These are phyloP conservation scores for Adansonia rubrostipa DNA, from an alignment of 441 rosid species.

Conservation along the genomic window DNA sequence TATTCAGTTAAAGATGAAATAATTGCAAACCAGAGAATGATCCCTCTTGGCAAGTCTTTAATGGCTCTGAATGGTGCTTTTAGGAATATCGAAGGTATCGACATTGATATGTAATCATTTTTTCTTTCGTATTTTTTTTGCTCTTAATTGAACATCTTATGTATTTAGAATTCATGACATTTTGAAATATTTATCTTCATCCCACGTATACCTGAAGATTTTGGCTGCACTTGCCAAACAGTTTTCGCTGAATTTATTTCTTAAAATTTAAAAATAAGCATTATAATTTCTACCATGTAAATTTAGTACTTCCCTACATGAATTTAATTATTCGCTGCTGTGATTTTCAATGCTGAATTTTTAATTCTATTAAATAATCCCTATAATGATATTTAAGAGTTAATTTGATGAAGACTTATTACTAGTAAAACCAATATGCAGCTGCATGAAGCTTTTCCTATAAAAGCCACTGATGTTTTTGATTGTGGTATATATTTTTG, in stretches of 20 bases:
- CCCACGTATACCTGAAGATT: neutral
- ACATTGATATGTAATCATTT: conserved; percentile 49
- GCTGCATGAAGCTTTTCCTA: neutral
- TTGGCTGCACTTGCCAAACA: neutral
- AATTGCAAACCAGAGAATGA: conserved; percentile 62
- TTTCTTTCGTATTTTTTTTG: conserved; percentile 31
- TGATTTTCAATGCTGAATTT: no score
- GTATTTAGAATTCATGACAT: neutral
- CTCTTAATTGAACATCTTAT: conserved; percentile 25
- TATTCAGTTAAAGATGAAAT: conserved; percentile 68
- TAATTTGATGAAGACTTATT: neutral
- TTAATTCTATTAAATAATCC: neutral
- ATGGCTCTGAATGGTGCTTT: conserved; percentile 98
- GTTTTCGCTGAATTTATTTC: neutral
- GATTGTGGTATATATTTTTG: neutral
- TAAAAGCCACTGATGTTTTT: neutral
- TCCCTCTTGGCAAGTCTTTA: conserved; percentile 95
- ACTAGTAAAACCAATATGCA: neutral
- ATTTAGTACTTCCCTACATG: no score
- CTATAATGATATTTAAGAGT: neutral
- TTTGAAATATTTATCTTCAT: conserved; percentile 2
- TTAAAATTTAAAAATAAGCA: no score
- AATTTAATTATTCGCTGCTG: no score
- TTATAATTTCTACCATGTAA: no score
- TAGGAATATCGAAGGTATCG: conserved; percentile 69